phyloP scores from a whole-genome alignment of 495 filamentous ascomycete genomes.

The Chaetomium cochliodes region DNA sequence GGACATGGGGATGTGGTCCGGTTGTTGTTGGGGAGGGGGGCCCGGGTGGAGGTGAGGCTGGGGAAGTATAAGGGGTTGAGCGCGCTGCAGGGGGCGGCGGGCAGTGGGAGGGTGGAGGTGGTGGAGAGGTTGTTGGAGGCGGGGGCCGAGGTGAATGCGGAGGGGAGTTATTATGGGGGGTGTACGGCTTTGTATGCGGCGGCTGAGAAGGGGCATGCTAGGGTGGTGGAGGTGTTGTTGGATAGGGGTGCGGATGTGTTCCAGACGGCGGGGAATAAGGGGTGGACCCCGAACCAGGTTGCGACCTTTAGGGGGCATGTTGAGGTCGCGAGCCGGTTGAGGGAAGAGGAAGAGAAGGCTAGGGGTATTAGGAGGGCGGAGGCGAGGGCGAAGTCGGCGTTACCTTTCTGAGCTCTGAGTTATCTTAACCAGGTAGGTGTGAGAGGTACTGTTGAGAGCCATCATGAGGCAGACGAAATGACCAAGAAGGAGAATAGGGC shows the following conservation, averaged over 20 bases:
- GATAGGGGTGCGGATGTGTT: neutral
- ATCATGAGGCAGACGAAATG: no score
- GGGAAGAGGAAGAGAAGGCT: neutral
- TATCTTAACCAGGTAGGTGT: no score
- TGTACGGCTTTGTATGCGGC: slow-evolving; percentile 7
- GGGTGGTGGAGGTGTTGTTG: slow-evolving; percentile 3
- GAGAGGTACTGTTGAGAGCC: no score
- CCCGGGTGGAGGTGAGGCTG: neutral
- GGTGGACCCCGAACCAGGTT: neutral
- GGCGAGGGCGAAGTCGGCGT: no score
- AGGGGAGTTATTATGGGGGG: neutral
- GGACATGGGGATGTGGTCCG: neutral
- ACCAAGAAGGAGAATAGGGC: no score
- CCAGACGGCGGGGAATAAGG: neutral
- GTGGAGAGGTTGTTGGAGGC: neutral
- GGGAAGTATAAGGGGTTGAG: neutral
- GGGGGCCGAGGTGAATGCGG: slow-evolving; percentile 1
- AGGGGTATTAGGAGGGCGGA: no score
- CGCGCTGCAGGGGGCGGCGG: neutral
- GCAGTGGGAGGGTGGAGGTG: neutral
- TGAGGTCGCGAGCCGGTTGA: neutral
- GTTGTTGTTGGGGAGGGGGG: neutral
- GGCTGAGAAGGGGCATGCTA: neutral
- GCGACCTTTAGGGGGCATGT: neutral
- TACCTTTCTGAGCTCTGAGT: no score